A percentile compares a stretch with the other conserved stretches of the same genome.
These are phyloP conservation scores for Trametes pubescens DNA, from an alignment of 1,284 basidiomycete species.

Conservation along the genomic window DNA sequence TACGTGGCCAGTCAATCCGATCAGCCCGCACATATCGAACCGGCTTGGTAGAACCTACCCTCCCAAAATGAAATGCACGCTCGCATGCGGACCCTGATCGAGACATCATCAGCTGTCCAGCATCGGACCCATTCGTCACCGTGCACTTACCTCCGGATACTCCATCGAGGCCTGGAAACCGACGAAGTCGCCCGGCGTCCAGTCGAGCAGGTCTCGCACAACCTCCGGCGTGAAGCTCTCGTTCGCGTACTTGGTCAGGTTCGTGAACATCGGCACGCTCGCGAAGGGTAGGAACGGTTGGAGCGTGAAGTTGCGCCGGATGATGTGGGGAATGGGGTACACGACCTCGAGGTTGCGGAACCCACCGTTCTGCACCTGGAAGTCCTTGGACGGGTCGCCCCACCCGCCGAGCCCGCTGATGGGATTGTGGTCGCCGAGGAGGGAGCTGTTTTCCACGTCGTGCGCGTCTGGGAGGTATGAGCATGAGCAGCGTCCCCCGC, in stretches of 20 bases:
- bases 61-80: slow-evolving; percentile 42
- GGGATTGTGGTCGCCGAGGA: slow-evolving; percentile 43
- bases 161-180: slow-evolving; percentile 48
- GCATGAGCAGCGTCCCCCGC: background rate
- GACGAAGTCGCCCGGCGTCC: slow-evolving; percentile 44
- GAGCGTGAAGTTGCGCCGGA: slow-evolving; percentile 48
- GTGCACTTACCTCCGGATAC: slow-evolving; percentile 36
- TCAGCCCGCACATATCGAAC: background rate
- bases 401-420: slow-evolving; percentile 48
- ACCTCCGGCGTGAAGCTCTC: slow-evolving; percentile 41
- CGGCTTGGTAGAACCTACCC: slow-evolving; percentile 33
- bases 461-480: slow-evolving; percentile 39
- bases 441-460: slow-evolving; percentile 41
- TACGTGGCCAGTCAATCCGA: slow-evolving; percentile 13
- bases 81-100: slow-evolving; percentile 39
- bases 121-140: background rate
- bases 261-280: slow-evolving; percentile 33
- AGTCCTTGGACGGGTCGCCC: slow-evolving; percentile 45
- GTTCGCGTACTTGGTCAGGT: slow-evolving; percentile 40
- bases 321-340: slow-evolving; percentile 46
- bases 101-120: background rate
- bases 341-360: slow-evolving; percentile 43
- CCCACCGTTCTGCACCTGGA: slow-evolving; percentile 43
- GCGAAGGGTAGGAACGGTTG: slow-evolving; percentile 40
- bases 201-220: slow-evolving; percentile 40